A percentile compares a stretch with the other conserved stretches of the same genome.
These are phyloP conservation scores for Colletotrichum sp. DNA, from an alignment of 2,329 filamentous ascomycete genomes.

Conservation along the genomic window DNA sequence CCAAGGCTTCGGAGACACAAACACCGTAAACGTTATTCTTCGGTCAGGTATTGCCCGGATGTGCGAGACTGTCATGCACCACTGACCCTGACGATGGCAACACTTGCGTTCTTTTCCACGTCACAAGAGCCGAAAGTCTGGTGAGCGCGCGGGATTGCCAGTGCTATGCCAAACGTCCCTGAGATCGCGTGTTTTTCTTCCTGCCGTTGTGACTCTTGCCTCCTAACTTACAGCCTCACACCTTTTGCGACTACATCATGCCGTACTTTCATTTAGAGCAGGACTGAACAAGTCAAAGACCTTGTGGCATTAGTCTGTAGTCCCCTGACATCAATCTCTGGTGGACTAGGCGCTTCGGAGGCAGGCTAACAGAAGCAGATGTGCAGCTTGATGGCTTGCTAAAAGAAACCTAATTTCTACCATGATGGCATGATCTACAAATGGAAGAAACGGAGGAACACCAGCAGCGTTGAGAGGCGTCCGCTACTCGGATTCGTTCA, in stretches of 20 bases:
- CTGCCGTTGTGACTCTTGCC: neutral
- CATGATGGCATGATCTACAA: neutral
- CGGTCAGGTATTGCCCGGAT: neutral
- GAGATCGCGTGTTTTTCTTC: neutral
- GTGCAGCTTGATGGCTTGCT: neutral
- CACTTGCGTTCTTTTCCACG: neutral
- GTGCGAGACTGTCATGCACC: neutral
- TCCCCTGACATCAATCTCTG: neutral
- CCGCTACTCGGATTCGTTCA: neutral
- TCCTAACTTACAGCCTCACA: neutral
- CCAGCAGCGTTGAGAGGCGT: neutral
- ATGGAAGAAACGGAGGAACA: neutral
- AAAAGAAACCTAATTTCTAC: neutral
- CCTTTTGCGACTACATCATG: neutral
- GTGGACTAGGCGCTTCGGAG: neutral
- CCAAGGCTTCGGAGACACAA: neutral
- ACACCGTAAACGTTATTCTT: neutral
- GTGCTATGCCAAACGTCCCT: neutral
- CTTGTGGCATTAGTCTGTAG: neutral
- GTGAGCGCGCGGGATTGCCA: neutral
- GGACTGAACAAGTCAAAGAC: neutral
- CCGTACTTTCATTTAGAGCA: neutral
- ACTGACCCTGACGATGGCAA: neutral
- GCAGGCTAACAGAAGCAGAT: neutral
- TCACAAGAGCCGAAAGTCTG: neutral